Evolutionary conservation across 805 yeast genomes (phyloP), one percentile per base, ranked within the genome.

Genomic region (Schwanniomyces polymorphus): DNA sequence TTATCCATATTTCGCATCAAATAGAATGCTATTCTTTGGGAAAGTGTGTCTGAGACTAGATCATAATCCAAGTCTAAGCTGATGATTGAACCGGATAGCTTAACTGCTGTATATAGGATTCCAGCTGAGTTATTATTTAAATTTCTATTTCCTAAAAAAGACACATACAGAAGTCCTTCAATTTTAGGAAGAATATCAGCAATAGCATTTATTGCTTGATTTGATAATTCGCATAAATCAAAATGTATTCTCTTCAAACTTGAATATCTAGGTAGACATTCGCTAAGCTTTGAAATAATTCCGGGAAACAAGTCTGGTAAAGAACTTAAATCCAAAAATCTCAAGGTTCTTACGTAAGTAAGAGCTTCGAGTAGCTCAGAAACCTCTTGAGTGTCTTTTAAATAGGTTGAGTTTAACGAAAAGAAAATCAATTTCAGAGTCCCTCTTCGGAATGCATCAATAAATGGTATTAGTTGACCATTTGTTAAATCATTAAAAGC

Each of bases 1-100:
- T 61, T 64, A 55, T 79, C 82, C 80, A 80, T 75, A 57, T 80
- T 80, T 52, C 77, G 71, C 84, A 80, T 80, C 46, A 80, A 62
- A 54, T 79, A 79, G 42, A 79, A 75, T 0, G 84, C 84, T 41
- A 80, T 75, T 58, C 80, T 72, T 27, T 80, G 81, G 0, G 80
- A 67, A 21, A 80, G 60, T 46, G 77, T 80, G 47, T 80, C 85
- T 16, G 73, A 69, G 18, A 78, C 67, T 46, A 77, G 63, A 55
- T 79, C 82, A 54, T 78, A 78, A 55, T 80, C 84, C 44, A 80
- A 60, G 53, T 80, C 85, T 45, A 80, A 61, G 4, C 78, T 76
- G 54, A 74, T 76, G 16, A 80, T 69, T n/a, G 75, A 66, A 21
- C 59, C 56, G 2, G 81, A 76, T 28, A 58, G 50, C 50, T 79